Evolutionary conservation across 169 alveolate genomes (phyloP), one percentile per base, ranked within the genome.

Genomic region (Plasmodium gaboni): DNA sequence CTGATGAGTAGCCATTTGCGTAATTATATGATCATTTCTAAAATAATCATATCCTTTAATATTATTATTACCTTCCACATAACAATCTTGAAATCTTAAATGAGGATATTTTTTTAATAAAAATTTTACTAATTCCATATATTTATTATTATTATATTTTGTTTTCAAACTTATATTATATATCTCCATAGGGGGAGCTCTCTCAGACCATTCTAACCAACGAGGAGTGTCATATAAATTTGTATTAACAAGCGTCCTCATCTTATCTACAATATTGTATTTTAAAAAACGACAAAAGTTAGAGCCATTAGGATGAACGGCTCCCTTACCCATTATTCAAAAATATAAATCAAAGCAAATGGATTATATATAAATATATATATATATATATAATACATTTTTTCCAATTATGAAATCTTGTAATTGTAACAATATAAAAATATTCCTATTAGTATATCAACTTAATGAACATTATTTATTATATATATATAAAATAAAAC

Each of bases 71-170:
- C 95, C 98, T 55, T 94, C 96, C 22, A 88, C 92, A 72, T 65
- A 96, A 68, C 97, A 95, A 53, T 93, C 94, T 68, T 94, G 96
- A 73, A 96, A 96, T 68, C 98, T 50, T 53, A 96, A 86, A 78
- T 96, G 96, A 10, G 98, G 98, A 83, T 95, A 96, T 89, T 94
- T 95, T 68, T 78, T 65, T 59, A 96, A 88, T 38, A 96, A 83
- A 51, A 67, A 73, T 55, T 51, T 89, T 48, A 95, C 88, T 24
- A 94, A 74, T n/a, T 94, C 95, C 2, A 92, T 70, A 53, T 94
- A 94, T 38, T 93, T 93, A 65, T 92, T 94, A 73, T 88, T 90
- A 6, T 83, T 73, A 73, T 87, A 90, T 73, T 80, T 92, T 53
- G 94, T 94, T 28, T 88, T 80, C 46, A 91, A 88, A 46, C 94